Evolutionary conservation across 768 basidiomycete genomes (phyloP).

Genomic region (Austroboletus festivus): DNA sequence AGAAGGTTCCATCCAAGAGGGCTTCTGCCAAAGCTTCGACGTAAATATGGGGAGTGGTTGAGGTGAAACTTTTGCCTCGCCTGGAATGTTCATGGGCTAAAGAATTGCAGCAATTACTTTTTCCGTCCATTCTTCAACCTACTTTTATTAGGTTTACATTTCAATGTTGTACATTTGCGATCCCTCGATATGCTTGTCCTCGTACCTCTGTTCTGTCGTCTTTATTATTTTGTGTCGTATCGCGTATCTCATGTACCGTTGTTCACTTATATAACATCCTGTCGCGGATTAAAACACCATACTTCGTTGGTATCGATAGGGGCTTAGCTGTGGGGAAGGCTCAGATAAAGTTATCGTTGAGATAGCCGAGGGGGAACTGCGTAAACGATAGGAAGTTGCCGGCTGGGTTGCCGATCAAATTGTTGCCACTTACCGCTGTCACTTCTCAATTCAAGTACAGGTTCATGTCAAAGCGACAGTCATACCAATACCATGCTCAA

Average conservation of each 20-base stretch:
- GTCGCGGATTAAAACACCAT: neutral
- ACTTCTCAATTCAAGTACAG: no score
- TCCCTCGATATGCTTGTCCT: slow-evolving; percentile 27
- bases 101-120: no score
- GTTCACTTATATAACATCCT: slow-evolving; percentile 12
- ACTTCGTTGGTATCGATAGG: neutral
- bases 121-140: no score
- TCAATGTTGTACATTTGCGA: slow-evolving; percentile 28
- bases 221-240: slow-evolving; percentile 28
- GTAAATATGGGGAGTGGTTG: slow-evolving; percentile 3
- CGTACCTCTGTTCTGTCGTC: slow-evolving; percentile 8
- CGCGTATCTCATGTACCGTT: slow-evolving; percentile 30
- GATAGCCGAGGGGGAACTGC: no score
- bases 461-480: no score
- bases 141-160: slow-evolving; percentile 9
- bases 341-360: neutral
- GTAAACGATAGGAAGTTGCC: slow-evolving; percentile 8
- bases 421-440: no score
- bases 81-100: neutral
- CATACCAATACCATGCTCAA: no score
- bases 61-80: neutral
- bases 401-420: slow-evolving; percentile 12
- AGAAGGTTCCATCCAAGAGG: slow-evolving; percentile 23
- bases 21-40: slow-evolving; percentile 17
- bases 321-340: slow-evolving; percentile 3